Evolutionary conservation across 1,284 basidiomycete genomes (phyloP).

Genomic region (Apiotrichum sp.): DNA sequence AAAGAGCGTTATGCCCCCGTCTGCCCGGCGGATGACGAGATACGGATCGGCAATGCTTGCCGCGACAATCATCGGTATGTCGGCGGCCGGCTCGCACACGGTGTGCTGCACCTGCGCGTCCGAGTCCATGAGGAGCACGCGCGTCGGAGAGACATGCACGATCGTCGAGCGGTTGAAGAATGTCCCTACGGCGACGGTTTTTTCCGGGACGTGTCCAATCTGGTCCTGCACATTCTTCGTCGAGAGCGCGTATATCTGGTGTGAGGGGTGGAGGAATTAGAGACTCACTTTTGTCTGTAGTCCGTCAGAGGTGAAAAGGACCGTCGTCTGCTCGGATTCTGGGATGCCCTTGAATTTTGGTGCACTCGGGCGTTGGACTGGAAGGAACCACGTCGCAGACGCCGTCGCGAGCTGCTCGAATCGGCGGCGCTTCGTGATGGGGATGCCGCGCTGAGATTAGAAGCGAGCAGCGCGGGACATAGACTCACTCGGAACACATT

Average conservation of each 20-base stretch:
- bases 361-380: constrained; percentile 49
- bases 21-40: constrained; percentile 68
- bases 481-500: constrained; percentile 73
- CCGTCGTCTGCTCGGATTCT: constrained; percentile 48
- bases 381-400: constrained; percentile 75
- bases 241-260: constrained; percentile 62
- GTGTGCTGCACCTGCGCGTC: constrained; percentile 28
- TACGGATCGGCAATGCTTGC: constrained; percentile 82
- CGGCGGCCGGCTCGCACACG: constrained; percentile 63
- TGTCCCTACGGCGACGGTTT: constrained; percentile 68
- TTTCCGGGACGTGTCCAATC: constrained; percentile 65
- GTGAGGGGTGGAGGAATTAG: background rate
- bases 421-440: constrained; percentile 66
- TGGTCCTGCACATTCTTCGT: constrained; percentile 64
- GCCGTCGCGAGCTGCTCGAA: constrained; percentile 72
- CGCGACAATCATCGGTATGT: constrained; percentile 62
- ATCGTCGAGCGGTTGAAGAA: constrained; percentile 79
- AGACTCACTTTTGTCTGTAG: constrained; percentile 22
- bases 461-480: background rate
- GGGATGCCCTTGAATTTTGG: constrained; percentile 39
- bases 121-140: constrained; percentile 70
- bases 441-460: constrained; percentile 63
- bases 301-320: constrained; percentile 72
- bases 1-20: constrained; percentile 75
- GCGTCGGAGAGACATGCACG: constrained; percentile 70